These are phyloP conservation scores for Penicillium polonicum DNA, from an alignment of 2,329 filamentous ascomycete genomes.

Conservation along the genomic window DNA sequence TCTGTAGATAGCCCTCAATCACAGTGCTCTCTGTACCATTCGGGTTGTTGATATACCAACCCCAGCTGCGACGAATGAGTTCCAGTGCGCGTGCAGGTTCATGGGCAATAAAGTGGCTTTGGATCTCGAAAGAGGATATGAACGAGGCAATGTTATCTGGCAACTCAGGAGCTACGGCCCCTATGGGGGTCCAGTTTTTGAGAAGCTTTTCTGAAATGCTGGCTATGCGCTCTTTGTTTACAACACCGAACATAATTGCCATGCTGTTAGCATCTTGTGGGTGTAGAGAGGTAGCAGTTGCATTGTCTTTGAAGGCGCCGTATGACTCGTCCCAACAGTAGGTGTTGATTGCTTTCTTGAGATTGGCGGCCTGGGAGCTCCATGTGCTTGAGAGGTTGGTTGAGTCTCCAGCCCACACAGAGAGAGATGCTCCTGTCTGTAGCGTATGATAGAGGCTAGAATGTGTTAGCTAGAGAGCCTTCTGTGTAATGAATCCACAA, in stretches of 20 bases:
- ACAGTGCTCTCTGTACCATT: constrained; percentile 60
- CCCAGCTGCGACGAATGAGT: constrained; percentile 58
- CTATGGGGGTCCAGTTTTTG: constrained; percentile 57
- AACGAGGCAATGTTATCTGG: constrained; percentile 60
- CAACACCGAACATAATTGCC: constrained; percentile 52
- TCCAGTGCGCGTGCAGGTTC: constrained; percentile 54
- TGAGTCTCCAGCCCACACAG: constrained; percentile 48
- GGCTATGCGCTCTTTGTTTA: constrained; percentile 36
- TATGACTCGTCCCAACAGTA: constrained; percentile 50
- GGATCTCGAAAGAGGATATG: constrained; percentile 59
- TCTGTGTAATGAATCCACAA: neutral
- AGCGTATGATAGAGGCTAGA: constrained; percentile 53
- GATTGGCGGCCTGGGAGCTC: constrained; percentile 36
- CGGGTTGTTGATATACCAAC: constrained; percentile 59
- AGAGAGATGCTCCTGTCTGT: constrained; percentile 53
- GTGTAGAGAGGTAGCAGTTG: constrained; percentile 51
- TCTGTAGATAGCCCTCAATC: constrained; percentile 58
- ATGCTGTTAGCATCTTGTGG: constrained; percentile 63
- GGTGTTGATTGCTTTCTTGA: constrained; percentile 48
- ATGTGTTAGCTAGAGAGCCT: neutral
- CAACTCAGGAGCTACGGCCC: constrained; percentile 57
- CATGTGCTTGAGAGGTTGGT: constrained; percentile 41
- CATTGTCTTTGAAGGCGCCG: constrained; percentile 57
- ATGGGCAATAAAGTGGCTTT: constrained; percentile 54
- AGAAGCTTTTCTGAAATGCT: constrained; percentile 48